Conservation (phyloP, 2,329 filamentous ascomycete genomes). For the Pseudogymnoascus sp. region DNA sequence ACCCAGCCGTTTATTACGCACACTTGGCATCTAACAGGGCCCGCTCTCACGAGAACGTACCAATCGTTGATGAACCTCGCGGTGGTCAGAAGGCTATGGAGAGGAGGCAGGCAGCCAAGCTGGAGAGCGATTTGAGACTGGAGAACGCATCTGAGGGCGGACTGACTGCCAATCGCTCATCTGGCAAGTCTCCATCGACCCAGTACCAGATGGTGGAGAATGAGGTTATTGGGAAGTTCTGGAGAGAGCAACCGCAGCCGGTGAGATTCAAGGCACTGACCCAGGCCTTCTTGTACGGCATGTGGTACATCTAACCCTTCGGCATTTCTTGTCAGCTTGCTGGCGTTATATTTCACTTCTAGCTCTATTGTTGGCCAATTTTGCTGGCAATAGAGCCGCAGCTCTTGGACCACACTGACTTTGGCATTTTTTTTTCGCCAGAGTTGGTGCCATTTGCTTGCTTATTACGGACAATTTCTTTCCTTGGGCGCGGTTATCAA, state of each 20-base stretch:
- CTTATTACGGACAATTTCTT: slow-evolving; percentile 7
- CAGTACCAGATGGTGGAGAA: slow-evolving; percentile 14
- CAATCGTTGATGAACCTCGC: slow-evolving; percentile 37
- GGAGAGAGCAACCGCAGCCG: slow-evolving; percentile 2
- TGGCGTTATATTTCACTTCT: background rate
- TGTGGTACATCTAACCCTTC: slow-evolving; percentile 28
- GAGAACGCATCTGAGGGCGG: slow-evolving; percentile 18
- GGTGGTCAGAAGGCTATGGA: slow-evolving; percentile 35
- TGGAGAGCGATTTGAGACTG: slow-evolving; percentile 8
- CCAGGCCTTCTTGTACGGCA: slow-evolving; percentile 20
- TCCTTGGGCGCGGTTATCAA: slow-evolving; percentile 1
- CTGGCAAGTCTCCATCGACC: slow-evolving; percentile 22
- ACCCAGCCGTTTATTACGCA: slow-evolving; percentile 90
- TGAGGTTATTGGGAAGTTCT: background rate
- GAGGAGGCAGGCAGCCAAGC: slow-evolving; percentile 14
- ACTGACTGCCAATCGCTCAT: slow-evolving; percentile 15
- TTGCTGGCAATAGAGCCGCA: background rate
- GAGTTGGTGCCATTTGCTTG: background rate
- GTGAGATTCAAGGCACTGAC: slow-evolving; percentile 7
- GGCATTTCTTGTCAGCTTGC: background rate
- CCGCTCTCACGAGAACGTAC: slow-evolving; percentile 58
- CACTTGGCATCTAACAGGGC: slow-evolving; percentile 81
- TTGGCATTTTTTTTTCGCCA: background rate
- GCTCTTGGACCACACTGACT: background rate
- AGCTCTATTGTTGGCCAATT: background rate